Base-by-base conservation (phyloP, 225 moss, liverwort and hornwort species). In the Climacium dendroides region DNA sequence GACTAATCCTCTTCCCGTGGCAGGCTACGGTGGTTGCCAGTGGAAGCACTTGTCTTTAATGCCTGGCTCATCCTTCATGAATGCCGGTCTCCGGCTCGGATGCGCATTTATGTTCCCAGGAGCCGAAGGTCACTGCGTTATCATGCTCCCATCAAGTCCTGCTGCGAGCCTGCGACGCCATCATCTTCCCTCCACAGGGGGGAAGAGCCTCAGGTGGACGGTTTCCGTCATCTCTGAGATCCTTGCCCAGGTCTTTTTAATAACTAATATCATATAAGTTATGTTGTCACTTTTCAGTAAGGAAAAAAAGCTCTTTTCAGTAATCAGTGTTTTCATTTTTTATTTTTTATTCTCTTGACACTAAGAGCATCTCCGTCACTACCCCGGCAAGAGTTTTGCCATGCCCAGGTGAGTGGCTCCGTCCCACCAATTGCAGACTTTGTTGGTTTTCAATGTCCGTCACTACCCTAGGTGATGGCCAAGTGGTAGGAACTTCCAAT, bases 321-420 rank as follows among this genome's bases (percentile, higher is more conserved):
- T 74, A 12, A 48, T 32, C n/a, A n/a, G n/a, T n/a, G n/a, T n/a
- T 74, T 41, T 43, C 3, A 3, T 41, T 43, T 15, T 1, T 47
- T 19, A 10, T 41, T 10, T 2, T 9, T 16, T 17, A 5, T 0
- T 30, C 19, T 6, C 11, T 30, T 74, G 0, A 30, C 48, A 32
- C 1, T 4, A 5, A 19, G 28, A 71, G 48, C 74, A 32, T 19
- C 7, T 47, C 47, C 28, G 10, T 10, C 3, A 29, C 15, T 71
- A 6, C 28, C 28, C 6, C 0, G 6, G 3, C 43, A 17, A 72
- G 45, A 72, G 28, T 72, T 69, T 45, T 45, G 10, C 10, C 15
- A 29, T 2, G 14, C 16, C 0, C 0, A 0, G 0, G 28, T 45
- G 45, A 72, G 28, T 72, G 28, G 10, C 10, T 72, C 9, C 1